Evolutionary conservation across 768 basidiomycete species (phyloP), one percentile per base, ranked within the genome.

Genomic region (Collybia sp.): DNA sequence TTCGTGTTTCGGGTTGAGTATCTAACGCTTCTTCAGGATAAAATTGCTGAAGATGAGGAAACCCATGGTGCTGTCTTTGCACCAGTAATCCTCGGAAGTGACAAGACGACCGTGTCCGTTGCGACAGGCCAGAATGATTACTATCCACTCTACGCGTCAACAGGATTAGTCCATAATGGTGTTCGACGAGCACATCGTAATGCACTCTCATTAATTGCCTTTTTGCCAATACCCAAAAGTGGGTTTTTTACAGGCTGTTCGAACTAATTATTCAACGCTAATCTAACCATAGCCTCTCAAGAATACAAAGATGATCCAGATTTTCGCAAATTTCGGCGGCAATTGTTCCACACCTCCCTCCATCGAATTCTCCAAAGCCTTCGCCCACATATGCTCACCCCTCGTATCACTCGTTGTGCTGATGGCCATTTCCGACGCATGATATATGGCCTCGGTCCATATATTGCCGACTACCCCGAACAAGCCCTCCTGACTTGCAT

Each of bases 381-480:
- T 0, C 54, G 57, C 30, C 49, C 48, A 2, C 48, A 13, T 0
- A 64, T 64, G 64, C 48, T 31, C 1, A 51, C 11, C 0, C 58
- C 63, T 1, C 41, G 54, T 25, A 32, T 64, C 10, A 42, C 55
- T 4, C 36, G 12, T 15, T 61, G 54, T 34, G 40, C 50, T 5
- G 60, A 58, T 47, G 56, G 59, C 2, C 52, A 60, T 46, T 60
- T 44, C 34, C 42, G 50, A 5, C 41, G 44, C 20, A 53, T 43
- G 15, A 48, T 59, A 4, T 61, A 55, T 47, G 46, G 50, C 12
- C 20, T 58, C 12, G 58, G 58, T 11, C 55, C 58, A 31, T 59
- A 59, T 43, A 58, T 59, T 40, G 57, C 54, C 12, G 58, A 59
- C 42, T 59, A 59, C 43, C 58, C 55, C 11, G 58, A 59, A 48